Conservation (phyloP, 495 filamentous ascomycete genomes). For the Penicillium salamii region DNA sequence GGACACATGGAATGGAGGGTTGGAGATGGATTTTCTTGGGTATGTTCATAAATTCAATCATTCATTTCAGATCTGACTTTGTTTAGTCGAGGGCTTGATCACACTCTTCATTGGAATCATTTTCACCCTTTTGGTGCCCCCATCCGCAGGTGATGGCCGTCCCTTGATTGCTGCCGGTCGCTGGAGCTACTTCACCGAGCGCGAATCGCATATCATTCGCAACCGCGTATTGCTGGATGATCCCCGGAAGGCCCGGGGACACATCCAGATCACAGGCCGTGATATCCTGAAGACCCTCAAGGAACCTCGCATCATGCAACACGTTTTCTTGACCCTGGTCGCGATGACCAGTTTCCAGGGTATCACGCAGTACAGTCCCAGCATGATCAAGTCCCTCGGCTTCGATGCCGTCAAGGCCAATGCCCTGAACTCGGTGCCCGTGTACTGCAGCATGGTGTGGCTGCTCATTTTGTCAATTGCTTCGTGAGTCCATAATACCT, state of each 20-base stretch:
- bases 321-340: conserved; percentile 37
- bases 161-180: conserved; percentile 41
- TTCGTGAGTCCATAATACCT: conserved; percentile 35
- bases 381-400: conserved; percentile 41
- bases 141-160: conserved; percentile 34
- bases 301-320: conserved; percentile 42
- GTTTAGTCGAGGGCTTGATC: conserved; percentile 54
- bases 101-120: conserved; percentile 50
- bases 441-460: conserved; percentile 45
- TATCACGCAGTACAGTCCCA: conserved; percentile 38
- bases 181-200: conserved; percentile 43
- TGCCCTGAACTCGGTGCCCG: conserved; percentile 49
- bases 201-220: conserved; percentile 41
- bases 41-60: conserved; percentile 26
- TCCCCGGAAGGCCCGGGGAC: conserved; percentile 36
- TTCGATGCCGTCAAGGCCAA: conserved; percentile 47
- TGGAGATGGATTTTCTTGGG: conserved; percentile 64
- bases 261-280: conserved; percentile 38
- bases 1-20: conserved; percentile 46
- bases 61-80: too few relatives aligned
- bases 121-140: conserved; percentile 50
- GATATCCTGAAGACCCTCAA: conserved; percentile 41
- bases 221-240: conserved; percentile 45
- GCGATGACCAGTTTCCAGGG: conserved; percentile 47
- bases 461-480: conserved; percentile 39